Conservation (phyloP, 495 filamentous ascomycete species). For the Xylaria intraflava region DNA sequence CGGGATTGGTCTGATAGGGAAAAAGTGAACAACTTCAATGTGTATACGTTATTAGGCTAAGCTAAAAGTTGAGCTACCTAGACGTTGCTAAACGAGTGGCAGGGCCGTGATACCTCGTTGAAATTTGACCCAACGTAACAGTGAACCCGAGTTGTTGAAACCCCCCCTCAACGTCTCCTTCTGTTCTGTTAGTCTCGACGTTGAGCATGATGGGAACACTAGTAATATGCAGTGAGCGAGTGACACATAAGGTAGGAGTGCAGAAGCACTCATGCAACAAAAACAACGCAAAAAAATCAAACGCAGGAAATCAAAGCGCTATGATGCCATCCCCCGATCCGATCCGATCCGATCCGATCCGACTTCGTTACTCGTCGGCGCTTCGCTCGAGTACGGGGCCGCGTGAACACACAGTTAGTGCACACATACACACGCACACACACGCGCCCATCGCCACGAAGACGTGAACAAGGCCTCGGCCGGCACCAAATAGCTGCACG, state of each 20-base stretch:
- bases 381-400: background rate
- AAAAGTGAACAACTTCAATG: background rate
- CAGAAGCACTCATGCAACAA: background rate
- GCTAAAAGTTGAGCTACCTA: constrained; percentile 7
- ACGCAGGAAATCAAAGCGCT: background rate
- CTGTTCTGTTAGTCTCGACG: background rate
- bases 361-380: background rate
- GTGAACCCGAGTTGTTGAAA: constrained; percentile 8
- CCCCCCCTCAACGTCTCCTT: background rate
- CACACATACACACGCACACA: background rate
- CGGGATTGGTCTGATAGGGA: background rate
- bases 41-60: constrained; percentile 5
- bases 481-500: background rate
- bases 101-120: background rate
- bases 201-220: constrained; percentile 9
- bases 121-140: background rate
- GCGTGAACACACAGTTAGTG: background rate
- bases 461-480: background rate
- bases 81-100: background rate
- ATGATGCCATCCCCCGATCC: background rate
- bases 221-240: constrained; percentile 4
- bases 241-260: background rate
- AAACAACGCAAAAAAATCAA: constrained; percentile 5
- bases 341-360: no score
- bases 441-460: background rate